Evolutionary conservation across 805 yeast genomes (phyloP).

Genomic region (Sugiyamaella marilandica): DNA sequence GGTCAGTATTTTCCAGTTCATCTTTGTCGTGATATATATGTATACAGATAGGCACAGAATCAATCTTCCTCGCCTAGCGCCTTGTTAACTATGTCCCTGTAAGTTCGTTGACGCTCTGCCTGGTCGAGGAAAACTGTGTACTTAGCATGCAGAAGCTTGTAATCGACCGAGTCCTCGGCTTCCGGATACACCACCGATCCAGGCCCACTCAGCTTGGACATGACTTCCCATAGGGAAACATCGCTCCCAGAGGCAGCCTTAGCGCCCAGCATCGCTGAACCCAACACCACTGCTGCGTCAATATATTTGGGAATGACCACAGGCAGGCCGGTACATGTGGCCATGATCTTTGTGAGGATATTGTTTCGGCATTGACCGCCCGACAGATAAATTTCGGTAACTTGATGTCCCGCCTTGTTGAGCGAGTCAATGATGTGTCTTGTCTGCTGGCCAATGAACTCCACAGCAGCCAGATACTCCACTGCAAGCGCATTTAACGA

Average conservation of each 20-base stretch:
- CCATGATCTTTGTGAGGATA: conserved; percentile 79
- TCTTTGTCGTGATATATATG: no score
- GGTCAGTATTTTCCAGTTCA: neutral
- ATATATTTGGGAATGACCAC: conserved; percentile 90
- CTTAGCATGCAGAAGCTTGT: conserved; percentile 67
- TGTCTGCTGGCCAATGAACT: conserved; percentile 95
- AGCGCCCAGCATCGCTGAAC: conserved; percentile 92
- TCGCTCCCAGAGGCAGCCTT: conserved; percentile 69
- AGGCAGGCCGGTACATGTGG: conserved; percentile 90
- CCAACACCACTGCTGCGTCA: conserved; percentile 96
- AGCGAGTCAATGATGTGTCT: conserved; percentile 88
- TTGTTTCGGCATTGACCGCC: conserved; percentile 98
- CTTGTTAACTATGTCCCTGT: conserved; percentile 55
- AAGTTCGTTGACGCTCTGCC: conserved; percentile 73
- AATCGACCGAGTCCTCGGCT: conserved; percentile 53
- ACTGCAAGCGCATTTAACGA: conserved; percentile 81
- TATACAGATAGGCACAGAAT: neutral
- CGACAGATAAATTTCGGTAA: conserved; percentile 75
- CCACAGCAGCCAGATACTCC: conserved; percentile 89
- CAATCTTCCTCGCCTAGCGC: conserved; percentile 15
- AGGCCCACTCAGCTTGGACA: conserved; percentile 78
- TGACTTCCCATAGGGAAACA: conserved; percentile 67
- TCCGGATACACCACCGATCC: conserved; percentile 77
- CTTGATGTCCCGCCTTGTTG: conserved; percentile 72
- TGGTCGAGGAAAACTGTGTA: conserved; percentile 84